Percentiles rank a stretch among this genome's conserved stretches.
Conservation (phyloP, 306 rosid genomes). For the barrel medic (Medicago truncatula) region DNA sequence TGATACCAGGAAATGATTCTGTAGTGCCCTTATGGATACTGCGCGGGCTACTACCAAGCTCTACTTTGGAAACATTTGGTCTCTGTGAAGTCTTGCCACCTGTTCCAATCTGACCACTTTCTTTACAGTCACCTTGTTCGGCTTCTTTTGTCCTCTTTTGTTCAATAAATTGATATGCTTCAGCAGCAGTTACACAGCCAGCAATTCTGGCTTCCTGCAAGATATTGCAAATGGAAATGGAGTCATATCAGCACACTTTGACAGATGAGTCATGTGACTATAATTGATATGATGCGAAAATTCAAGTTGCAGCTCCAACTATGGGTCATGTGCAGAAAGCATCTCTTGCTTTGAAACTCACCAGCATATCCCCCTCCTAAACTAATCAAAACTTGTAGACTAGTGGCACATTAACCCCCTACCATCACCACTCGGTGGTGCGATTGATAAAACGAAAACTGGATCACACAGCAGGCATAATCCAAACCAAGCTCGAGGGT, state of each 20-base stretch:
- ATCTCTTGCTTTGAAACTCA: conserved; percentile 6
- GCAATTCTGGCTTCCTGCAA: conserved; percentile 80
- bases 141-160: conserved; percentile 61
- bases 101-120: conserved; percentile 56
- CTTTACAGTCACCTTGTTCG: conserved; percentile 54
- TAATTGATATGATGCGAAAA: conserved; percentile 2
- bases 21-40: conserved; percentile 49
- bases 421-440: not conserved
- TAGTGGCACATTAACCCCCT: not conserved
- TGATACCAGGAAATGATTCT: conserved; percentile 40
- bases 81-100: conserved; percentile 50
- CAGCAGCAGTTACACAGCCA: conserved; percentile 72
- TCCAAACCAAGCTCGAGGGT: not conserved
- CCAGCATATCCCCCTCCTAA: not conserved
- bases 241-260: conserved; percentile 13
- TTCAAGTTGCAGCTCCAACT: not conserved
- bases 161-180: conserved; percentile 62
- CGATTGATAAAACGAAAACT: not conserved
- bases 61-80: conserved; percentile 55
- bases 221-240: conserved; percentile 33
- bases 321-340: conserved; percentile 16
- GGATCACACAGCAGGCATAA: conserved; percentile 9
- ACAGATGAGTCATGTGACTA: not conserved
- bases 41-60: conserved; percentile 53
- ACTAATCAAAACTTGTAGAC: not conserved